Evolutionary conservation across 331 rosid genomes (phyloP).

Genomic region (Stylosanthes scabra): DNA sequence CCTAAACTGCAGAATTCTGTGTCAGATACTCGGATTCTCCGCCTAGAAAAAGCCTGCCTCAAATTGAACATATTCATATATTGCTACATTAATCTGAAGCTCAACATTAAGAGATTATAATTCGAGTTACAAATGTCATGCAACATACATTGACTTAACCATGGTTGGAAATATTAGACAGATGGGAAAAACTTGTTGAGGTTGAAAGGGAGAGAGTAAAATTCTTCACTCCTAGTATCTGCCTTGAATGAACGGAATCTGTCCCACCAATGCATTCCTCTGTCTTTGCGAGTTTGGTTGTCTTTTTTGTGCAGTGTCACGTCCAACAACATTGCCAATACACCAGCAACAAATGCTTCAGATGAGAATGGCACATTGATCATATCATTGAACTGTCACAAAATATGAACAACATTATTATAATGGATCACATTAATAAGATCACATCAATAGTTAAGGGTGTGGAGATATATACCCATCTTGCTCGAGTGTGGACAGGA

Average conservation of each 20-base stretch:
- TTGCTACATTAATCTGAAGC: constrained; percentile 18
- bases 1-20: too few relatives aligned
- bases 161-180: constrained; percentile 21
- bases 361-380: constrained; percentile 84
- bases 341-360: constrained; percentile 68
- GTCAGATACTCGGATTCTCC: too few relatives aligned
- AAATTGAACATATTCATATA: constrained; percentile 5
- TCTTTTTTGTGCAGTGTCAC: constrained; percentile 54
- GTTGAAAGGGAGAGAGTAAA: constrained; percentile 80
- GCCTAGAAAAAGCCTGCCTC: background rate
- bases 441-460: too few relatives aligned
- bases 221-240: constrained; percentile 81
- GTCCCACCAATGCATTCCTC: constrained; percentile 92
- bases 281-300: constrained; percentile 61
- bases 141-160: background rate
- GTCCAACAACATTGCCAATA: constrained; percentile 71
- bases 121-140: background rate
- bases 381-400: constrained; percentile 71
- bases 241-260: constrained; percentile 55
- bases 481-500: constrained; percentile 75
- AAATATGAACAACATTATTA: too few relatives aligned
- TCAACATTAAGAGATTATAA: constrained; percentile 26
- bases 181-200: constrained; percentile 90
- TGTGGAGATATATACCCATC: constrained; percentile 51
- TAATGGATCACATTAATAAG: background rate